Conservation (phyloP, 352 stramenopile species). For the Phytopythium sindhum region DNA sequence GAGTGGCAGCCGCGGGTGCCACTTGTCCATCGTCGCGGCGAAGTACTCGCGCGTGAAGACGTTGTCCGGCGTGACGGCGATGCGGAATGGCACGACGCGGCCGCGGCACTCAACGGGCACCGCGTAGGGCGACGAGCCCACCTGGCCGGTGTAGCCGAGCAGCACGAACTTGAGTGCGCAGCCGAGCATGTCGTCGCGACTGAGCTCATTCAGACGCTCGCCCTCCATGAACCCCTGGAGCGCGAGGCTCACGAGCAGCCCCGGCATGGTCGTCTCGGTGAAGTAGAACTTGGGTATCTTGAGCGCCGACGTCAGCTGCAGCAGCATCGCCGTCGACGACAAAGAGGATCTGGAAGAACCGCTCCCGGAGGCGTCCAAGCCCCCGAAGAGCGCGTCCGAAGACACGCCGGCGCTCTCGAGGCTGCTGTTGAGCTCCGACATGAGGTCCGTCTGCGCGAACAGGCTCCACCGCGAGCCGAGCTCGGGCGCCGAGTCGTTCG, state of each 20-base stretch:
- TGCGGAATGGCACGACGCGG: constrained; percentile 67
- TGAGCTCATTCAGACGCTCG: constrained; percentile 42
- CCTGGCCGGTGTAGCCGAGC: constrained; percentile 44
- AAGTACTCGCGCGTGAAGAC: constrained; percentile 70
- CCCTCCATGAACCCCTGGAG: constrained; percentile 43
- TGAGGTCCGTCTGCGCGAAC: constrained; percentile 27
- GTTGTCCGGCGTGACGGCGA: constrained; percentile 68
- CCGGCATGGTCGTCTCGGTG: constrained; percentile 60
- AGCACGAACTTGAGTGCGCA: constrained; percentile 50
- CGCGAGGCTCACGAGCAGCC: constrained; percentile 49
- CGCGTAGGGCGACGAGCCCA: constrained; percentile 32
- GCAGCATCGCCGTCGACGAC: constrained; percentile 9
- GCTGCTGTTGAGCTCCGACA: constrained; percentile 19
- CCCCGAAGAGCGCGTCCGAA: neutral
- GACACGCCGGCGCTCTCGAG: constrained; percentile 6
- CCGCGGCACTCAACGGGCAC: constrained; percentile 41
- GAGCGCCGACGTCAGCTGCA: constrained; percentile 29
- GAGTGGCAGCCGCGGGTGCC: constrained; percentile 61
- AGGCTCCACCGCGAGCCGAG: constrained; percentile 43
- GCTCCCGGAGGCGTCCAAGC: neutral
- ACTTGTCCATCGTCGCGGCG: constrained; percentile 31
- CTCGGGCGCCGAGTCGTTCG: constrained; percentile 28
- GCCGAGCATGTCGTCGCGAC: constrained; percentile 26
- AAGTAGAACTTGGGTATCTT: constrained; percentile 57
- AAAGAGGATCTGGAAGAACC: neutral